Percentiles rank a stretch among this genome's conserved stretches.
These are phyloP conservation scores for Parasarocladium wereldwijsianum DNA, from an alignment of 2,329 filamentous ascomycete species.

Conservation along the genomic window DNA sequence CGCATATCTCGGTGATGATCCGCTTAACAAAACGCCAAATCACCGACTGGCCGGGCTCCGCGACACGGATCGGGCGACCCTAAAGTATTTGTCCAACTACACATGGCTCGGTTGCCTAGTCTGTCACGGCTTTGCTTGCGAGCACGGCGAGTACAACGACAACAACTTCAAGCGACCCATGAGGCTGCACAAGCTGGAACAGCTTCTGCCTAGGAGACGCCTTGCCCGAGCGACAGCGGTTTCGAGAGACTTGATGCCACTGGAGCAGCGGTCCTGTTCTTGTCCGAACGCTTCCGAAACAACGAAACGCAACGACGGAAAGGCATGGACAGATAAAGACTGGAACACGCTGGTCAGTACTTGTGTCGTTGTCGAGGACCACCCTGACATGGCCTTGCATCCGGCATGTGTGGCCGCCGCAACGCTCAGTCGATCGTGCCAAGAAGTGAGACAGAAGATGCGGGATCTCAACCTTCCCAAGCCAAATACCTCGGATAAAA, in stretches of 20 bases:
- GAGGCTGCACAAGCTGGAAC: too few relatives aligned
- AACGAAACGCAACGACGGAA: too few relatives aligned
- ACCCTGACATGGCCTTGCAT: conserved; percentile 37
- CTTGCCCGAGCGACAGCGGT: too few relatives aligned
- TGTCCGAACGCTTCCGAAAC: too few relatives aligned
- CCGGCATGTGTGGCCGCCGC: conserved; percentile 11
- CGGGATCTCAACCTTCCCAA: conserved; percentile 9
- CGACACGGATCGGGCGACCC: too few relatives aligned
- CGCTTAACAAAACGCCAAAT: too few relatives aligned
- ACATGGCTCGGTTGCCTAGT: conserved; percentile 41
- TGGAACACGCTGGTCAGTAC: conserved; percentile 31
- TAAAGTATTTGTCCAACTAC: too few relatives aligned
- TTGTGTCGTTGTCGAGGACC: conserved; percentile 32
- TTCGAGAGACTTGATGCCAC: too few relatives aligned
- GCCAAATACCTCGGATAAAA: conserved; percentile 12
- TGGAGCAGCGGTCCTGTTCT: too few relatives aligned
- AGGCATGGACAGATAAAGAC: conserved; percentile 34
- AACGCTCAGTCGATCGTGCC: conserved; percentile 2
- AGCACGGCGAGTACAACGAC: conserved; percentile 44
- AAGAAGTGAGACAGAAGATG: conserved; percentile 1
- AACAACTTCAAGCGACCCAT: conserved; percentile 29
- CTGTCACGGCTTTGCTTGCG: conserved; percentile 45
- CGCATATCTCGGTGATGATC: too few relatives aligned
- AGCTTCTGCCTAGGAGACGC: too few relatives aligned
- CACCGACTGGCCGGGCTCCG: too few relatives aligned